A percentile compares a stretch with the other conserved stretches of the same genome.
These are phyloP conservation scores for Alternaria conjuncta DNA, from an alignment of 2,329 filamentous ascomycete species.

Conservation along the genomic window DNA sequence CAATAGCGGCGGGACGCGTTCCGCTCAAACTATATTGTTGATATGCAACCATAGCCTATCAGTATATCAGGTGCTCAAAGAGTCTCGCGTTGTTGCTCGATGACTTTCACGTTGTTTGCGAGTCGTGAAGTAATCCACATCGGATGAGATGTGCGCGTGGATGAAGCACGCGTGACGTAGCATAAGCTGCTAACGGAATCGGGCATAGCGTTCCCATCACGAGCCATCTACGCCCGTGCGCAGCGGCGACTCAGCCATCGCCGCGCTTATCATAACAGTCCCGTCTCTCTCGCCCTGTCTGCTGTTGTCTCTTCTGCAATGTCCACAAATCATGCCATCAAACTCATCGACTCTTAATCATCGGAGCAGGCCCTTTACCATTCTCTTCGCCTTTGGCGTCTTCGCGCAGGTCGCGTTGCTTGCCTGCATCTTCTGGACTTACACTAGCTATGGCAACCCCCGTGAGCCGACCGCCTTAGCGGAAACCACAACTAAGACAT, in stretches of 20 bases:
- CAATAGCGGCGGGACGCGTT: not conserved
- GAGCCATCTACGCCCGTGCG: constrained; percentile 22
- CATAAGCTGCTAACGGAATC: not conserved
- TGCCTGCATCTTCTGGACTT: constrained; percentile 21
- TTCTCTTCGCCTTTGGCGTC: constrained; percentile 20
- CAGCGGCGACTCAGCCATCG: constrained; percentile 25
- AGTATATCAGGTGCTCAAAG: not conserved
- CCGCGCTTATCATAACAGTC: constrained; percentile 19
- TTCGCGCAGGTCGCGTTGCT: constrained; percentile 33
- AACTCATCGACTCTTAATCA: constrained; percentile 15
- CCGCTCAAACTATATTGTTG: not conserved
- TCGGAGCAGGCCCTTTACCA: constrained; percentile 20
- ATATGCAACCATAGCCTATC: not conserved
- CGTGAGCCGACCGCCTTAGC: constrained; percentile 12
- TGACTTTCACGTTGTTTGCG: not conserved
- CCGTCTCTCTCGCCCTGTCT: constrained; percentile 12
- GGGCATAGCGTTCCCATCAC: constrained; percentile 13
- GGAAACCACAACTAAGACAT: constrained; percentile 2
- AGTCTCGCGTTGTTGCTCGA: too few species aligned
- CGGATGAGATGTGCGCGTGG: constrained; percentile 14
- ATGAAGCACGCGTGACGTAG: constrained; percentile 12
- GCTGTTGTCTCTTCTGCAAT: constrained; percentile 18
- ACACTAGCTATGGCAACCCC: constrained; percentile 10
- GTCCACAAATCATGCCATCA: constrained; percentile 28
- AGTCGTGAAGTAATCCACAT: not conserved